Conservation (phyloP, 75 land plant genomes). For the Selaginella moellendorffii region DNA sequence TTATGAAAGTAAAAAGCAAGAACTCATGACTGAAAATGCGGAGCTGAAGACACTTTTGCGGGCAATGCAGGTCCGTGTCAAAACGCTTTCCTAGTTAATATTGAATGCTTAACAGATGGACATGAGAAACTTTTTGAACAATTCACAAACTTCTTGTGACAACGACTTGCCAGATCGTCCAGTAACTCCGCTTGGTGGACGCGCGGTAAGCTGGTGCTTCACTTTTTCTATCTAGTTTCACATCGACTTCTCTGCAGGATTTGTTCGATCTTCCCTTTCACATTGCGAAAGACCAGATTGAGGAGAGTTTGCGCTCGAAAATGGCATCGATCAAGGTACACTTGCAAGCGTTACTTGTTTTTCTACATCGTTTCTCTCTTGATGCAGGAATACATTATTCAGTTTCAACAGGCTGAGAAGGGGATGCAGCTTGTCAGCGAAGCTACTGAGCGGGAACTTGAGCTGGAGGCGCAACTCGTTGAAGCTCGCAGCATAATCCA, state of each 20-base stretch:
- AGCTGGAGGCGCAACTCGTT: neutral
- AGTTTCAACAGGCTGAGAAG: neutral
- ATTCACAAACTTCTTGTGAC: neutral
- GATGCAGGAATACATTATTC: neutral
- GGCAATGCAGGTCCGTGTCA: constrained; percentile 5
- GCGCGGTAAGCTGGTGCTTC: neutral
- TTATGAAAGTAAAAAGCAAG: constrained; percentile 2
- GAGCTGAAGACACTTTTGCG: neutral
- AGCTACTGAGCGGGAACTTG: neutral
- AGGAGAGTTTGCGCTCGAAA: neutral
- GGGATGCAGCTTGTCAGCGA: neutral
- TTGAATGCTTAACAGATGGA: neutral
- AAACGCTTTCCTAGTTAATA: neutral
- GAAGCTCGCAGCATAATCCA: constrained; percentile 1
- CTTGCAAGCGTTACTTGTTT: neutral
- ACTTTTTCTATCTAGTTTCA: too few relatives aligned
- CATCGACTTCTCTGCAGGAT: neutral
- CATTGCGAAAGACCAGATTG: constrained; percentile 8
- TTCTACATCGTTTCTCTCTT: neutral
- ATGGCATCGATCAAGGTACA: constrained; percentile 5
- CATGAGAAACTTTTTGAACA: neutral
- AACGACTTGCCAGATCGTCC: neutral
- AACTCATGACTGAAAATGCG: constrained; percentile 5
- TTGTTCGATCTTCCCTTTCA: constrained; percentile 4
- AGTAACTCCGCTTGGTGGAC: neutral